Evolutionary conservation across 2,329 filamentous ascomycete species (phyloP).

Genomic region (Xylariales sp.): DNA sequence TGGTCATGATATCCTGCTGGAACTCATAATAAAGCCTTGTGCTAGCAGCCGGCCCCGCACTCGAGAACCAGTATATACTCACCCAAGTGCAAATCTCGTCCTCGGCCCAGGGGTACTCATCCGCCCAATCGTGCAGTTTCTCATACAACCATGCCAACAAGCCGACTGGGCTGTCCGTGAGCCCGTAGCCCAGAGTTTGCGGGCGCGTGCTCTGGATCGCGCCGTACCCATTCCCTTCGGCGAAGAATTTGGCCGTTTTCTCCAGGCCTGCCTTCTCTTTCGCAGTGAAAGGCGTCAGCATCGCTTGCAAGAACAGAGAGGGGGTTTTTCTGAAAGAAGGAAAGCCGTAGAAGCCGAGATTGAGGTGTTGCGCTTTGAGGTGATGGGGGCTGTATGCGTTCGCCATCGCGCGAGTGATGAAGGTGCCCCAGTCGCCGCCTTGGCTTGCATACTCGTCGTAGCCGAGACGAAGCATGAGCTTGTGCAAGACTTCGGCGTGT

Average conservation of each 20-base stretch:
- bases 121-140: conserved; percentile 82
- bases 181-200: conserved; percentile 76
- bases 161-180: conserved; percentile 76
- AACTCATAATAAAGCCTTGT: conserved; percentile 78
- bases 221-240: not conserved
- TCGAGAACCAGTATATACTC: conserved; percentile 77
- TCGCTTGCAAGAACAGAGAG: too few species aligned
- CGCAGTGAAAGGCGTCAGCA: not conserved
- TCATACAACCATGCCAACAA: conserved; percentile 84
- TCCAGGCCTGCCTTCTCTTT: not conserved
- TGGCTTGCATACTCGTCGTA: conserved; percentile 45
- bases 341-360: too few species aligned
- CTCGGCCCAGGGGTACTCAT: conserved; percentile 77
- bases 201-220: conserved; percentile 53
- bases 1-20: not conserved
- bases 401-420: too few species aligned
- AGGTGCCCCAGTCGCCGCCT: conserved; percentile 9
- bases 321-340: too few species aligned
- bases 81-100: conserved; percentile 83
- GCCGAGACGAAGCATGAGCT: conserved; percentile 50
- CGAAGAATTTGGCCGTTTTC: too few species aligned
- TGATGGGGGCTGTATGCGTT: too few species aligned
- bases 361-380: too few species aligned
- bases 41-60: conserved; percentile 73
- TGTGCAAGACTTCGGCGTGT: conserved; percentile 47